Conservation (phyloP, 306 rosid genomes). For the Sphenostylis stenocarpa region DNA sequence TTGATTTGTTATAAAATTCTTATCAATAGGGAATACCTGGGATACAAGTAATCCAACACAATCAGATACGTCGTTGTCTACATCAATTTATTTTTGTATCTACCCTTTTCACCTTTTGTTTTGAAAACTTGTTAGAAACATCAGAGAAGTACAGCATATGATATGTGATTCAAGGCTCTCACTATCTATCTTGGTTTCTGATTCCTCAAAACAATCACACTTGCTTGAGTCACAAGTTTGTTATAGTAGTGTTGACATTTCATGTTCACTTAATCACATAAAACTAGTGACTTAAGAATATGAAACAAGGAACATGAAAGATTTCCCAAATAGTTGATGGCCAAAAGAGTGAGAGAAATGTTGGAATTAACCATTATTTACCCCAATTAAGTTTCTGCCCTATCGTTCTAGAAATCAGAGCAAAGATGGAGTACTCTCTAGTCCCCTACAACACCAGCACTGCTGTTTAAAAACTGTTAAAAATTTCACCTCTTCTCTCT, state of each 20-base stretch:
- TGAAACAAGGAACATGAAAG: neutral
- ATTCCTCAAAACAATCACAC: too few relatives aligned
- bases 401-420: neutral
- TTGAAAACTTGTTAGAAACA: neutral
- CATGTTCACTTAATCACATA: neutral
- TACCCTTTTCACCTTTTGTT: neutral
- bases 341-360: neutral
- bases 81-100: neutral
- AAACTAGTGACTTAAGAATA: neutral
- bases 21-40: neutral
- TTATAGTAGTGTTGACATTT: too few relatives aligned
- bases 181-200: neutral
- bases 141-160: neutral
- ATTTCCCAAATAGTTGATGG: neutral
- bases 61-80: neutral
- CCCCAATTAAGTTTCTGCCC: neutral
- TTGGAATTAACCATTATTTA: neutral
- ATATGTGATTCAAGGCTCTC: neutral
- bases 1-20: neutral
- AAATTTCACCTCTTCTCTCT: slow-evolving; percentile 1
- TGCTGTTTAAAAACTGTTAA: neutral
- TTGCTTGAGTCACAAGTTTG: too few relatives aligned
- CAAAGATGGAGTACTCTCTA: neutral
- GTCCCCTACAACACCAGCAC: neutral
- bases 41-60: too few relatives aligned